A percentile compares a stretch with the other conserved stretches of the same genome.
Conservation (phyloP, 139 green algal genomes). For the Auxenochlorella pyrenoidosa region DNA sequence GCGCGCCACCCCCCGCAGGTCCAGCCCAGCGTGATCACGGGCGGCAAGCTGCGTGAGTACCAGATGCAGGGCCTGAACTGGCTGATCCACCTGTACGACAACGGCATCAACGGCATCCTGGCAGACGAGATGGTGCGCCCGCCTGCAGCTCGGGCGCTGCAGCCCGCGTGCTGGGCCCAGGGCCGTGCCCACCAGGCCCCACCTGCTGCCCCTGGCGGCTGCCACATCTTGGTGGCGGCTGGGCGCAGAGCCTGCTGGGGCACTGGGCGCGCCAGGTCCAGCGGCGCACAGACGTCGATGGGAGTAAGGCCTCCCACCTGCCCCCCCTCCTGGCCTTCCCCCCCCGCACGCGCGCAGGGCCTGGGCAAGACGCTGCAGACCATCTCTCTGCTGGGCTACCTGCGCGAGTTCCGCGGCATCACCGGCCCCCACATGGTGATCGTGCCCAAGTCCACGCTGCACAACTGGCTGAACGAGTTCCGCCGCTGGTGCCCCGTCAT, state of each 20-base stretch:
- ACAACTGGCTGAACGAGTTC: conserved; percentile 99
- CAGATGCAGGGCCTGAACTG: conserved; percentile 99
- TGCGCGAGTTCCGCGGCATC: conserved; percentile 97
- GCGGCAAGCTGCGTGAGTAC: conserved; percentile 96
- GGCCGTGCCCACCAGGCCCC: too few relatives aligned
- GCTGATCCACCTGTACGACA: conserved; percentile 99
- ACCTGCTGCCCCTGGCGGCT: too few relatives aligned
- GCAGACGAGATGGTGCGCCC: conserved; percentile 96
- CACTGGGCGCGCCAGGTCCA: too few relatives aligned
- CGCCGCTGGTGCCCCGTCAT: conserved; percentile 93
- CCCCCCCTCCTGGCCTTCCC: not conserved
- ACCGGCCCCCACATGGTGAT: conserved; percentile 95
- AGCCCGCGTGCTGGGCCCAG: too few relatives aligned
- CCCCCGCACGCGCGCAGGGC: conserved; percentile 63
- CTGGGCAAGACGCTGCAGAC: conserved; percentile 99
- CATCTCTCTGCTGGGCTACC: conserved; percentile 96
- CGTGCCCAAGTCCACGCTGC: conserved; percentile 97
- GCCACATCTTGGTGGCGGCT: too few relatives aligned
- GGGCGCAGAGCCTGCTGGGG: too few relatives aligned
- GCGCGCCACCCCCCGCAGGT: conserved; percentile 55
- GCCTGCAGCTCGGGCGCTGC: not conserved
- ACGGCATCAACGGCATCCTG: conserved; percentile 99
- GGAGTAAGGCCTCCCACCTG: not conserved
- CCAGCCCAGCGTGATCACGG: conserved; percentile 88
- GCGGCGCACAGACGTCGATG: too few relatives aligned